A percentile compares a stretch with the other conserved stretches of the same genome.
phyloP scores from a whole-genome alignment of 23 red algal genomes.

The Pyropia haitanensis region DNA sequence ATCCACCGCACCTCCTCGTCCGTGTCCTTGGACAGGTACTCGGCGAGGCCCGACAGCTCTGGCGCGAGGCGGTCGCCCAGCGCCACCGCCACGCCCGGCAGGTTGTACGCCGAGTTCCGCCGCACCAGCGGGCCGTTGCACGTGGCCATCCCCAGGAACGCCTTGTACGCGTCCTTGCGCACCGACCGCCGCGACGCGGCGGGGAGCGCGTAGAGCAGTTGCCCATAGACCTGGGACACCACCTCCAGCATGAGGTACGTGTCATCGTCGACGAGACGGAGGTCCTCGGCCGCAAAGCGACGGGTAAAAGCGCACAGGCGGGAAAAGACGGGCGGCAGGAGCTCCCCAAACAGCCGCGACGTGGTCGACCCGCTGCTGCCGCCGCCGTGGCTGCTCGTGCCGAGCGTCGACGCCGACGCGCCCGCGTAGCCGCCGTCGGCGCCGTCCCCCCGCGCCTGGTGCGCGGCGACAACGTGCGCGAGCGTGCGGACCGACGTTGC shows the following conservation, averaged over 20 bases:
- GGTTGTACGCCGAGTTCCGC: constrained; percentile 61
- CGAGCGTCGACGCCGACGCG: too few species aligned
- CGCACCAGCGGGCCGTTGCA: constrained; percentile 77
- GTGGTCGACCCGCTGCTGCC: not conserved
- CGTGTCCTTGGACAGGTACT: constrained; percentile 67
- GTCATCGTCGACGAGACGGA: constrained; percentile 68
- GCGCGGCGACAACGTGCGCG: constrained; percentile 65
- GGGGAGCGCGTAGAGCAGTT: constrained; percentile 45
- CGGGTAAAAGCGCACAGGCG: constrained; percentile 40
- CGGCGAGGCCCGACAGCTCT: constrained; percentile 53
- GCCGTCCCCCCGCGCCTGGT: constrained; percentile 19
- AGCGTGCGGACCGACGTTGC: constrained; percentile 59
- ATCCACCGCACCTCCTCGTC: constrained; percentile 73
- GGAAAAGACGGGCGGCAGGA: constrained; percentile 60
- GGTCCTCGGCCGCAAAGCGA: constrained; percentile 48
- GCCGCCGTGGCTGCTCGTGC: too few species aligned
- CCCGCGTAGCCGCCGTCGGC: too few species aligned
- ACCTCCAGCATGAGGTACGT: constrained; percentile 71
- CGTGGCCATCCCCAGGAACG: constrained; percentile 64
- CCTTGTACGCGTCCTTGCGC: constrained; percentile 58
- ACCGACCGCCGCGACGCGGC: constrained; percentile 28
- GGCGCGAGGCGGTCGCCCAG: constrained; percentile 44
- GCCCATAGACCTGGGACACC: constrained; percentile 54
- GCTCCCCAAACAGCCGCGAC: constrained; percentile 41
- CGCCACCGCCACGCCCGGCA: constrained; percentile 60